A percentile compares a stretch with the other conserved stretches of the same genome.
Evolutionary conservation across 805 yeast genomes (phyloP).

Genomic region (Kazachstania taianensis): DNA sequence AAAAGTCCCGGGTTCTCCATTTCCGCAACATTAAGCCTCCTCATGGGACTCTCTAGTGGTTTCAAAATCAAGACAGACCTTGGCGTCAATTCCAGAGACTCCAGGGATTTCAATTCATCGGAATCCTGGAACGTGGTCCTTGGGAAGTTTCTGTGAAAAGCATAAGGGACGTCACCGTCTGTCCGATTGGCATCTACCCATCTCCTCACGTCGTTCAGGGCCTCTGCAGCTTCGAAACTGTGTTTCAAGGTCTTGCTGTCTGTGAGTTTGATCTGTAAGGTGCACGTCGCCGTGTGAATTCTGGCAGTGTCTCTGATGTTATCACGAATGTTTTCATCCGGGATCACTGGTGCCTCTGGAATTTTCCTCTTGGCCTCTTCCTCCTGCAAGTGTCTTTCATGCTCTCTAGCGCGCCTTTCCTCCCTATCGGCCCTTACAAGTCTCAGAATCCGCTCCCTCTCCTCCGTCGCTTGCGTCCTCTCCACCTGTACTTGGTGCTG

Average conservation of each 20-base stretch:
- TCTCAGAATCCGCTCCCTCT: slow-evolving; percentile 44
- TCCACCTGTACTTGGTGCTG: slow-evolving; percentile 22
- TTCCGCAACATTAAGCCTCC: slow-evolving; percentile 20
- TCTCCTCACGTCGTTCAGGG: slow-evolving; percentile 47
- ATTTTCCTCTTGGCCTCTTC: not conserved
- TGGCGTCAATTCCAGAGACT: slow-evolving; percentile 51
- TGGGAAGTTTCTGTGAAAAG: slow-evolving; percentile 45
- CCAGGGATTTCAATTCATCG: slow-evolving; percentile 48
- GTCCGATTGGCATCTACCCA: slow-evolving; percentile 49
- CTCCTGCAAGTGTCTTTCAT: not conserved
- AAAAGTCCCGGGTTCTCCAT: slow-evolving; percentile 24
- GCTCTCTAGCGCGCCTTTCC: slow-evolving; percentile 10
- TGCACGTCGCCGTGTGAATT: slow-evolving; percentile 27
- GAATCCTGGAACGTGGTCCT: slow-evolving; percentile 51
- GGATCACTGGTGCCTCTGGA: not conserved
- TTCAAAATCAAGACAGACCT: slow-evolving; percentile 67
- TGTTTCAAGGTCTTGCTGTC: slow-evolving; percentile 54
- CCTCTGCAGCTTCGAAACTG: slow-evolving; percentile 36
- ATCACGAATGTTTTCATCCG: slow-evolving; percentile 18
- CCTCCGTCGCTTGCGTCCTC: slow-evolving; percentile 34
- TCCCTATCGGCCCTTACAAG: slow-evolving; percentile 29
- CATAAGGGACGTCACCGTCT: slow-evolving; percentile 36
- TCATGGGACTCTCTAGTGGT: slow-evolving; percentile 34
- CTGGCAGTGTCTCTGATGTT: slow-evolving; percentile 20
- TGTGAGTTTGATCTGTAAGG: slow-evolving; percentile 50